Percentiles rank a stretch among this genome's conserved stretches.
phyloP scores from a whole-genome alignment of 106 monocot species.

The Dendrobium officinale region DNA sequence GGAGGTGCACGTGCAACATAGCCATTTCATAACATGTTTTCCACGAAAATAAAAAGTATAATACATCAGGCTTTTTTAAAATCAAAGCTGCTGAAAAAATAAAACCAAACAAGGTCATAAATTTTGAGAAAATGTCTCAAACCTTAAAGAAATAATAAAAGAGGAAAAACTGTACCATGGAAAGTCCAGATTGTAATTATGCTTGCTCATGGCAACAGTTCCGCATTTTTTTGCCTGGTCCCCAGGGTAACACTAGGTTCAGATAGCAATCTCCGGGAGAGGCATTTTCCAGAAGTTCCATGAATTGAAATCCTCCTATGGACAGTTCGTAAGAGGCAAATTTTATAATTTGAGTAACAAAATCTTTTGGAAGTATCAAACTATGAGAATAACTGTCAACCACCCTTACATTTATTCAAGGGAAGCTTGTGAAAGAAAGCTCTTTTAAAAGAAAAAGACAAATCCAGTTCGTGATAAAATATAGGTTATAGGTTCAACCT shows the following conservation, averaged over 20 bases:
- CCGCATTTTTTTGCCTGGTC: neutral
- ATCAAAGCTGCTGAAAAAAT: neutral
- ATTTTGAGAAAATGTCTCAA: neutral
- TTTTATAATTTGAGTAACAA: neutral
- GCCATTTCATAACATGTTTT: neutral
- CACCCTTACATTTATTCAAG: neutral
- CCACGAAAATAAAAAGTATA: neutral
- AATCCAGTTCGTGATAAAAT: neutral
- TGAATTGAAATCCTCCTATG: constrained; percentile 73
- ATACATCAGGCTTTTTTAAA: neutral
- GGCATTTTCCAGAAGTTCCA: constrained; percentile 84
- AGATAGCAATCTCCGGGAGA: constrained; percentile 39
- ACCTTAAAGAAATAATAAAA: neutral
- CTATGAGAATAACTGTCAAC: too few species aligned
- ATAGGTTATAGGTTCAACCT: constrained; percentile 28
- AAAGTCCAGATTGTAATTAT: neutral
- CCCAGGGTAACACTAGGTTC: constrained; percentile 7
- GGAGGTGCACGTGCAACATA: neutral
- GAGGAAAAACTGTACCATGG: neutral
- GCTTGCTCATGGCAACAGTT: neutral
- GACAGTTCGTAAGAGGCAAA: neutral
- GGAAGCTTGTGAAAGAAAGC: neutral
- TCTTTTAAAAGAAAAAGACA: neutral
- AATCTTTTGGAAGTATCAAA: neutral
- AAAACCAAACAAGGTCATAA: neutral